Evolutionary conservation across 805 yeast species (phyloP), one percentile per base, ranked within the genome.

Genomic region (Candida tibetensis): DNA sequence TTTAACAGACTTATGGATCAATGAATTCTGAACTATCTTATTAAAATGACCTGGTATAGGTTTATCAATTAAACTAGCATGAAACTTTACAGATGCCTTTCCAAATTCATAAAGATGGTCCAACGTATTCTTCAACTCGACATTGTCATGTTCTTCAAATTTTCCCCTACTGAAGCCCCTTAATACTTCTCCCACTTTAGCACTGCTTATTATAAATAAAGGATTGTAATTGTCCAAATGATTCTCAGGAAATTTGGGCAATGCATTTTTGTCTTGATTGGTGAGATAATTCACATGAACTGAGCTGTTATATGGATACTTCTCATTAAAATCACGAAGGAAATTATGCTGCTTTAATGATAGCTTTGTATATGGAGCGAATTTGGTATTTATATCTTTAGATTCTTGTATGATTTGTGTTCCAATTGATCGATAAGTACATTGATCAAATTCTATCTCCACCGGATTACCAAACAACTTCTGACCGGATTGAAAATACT

Each of bases 211-310:
- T 17, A 41, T 23, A 15, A 41, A 37, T n/a, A 41, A 15, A 17
- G 44, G 38, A 31, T 41, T 37, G 36, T 31, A 41, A 5, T 37
- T 35, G n/a, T n/a, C 13, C 5, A 19, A n/a, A 12, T 14, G n/a
- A 3, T 34, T n/a, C n/a, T 9, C 9, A 15, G 32, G 15, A 14
- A 38, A 29, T 22, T 21, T 23, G 5, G 45, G 45, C 15, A 41
- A 32, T 30, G 36, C 42, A 15, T 17, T 26, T 18, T 27, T 14
- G 22, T 34, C 38, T 23, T 21, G 25, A 10, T 21, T 21, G 25
- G 10, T 10, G 9, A 21, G 10, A 10, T 21, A 21, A 10, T 21
- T 21, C 10, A 10, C 10, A 10, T 21, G 9, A 21, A 21, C 10
- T 10, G 10, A 21, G 9, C 9, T 21, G 25, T 10, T 21, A 10